Evolutionary conservation across 805 yeast species (phyloP), one percentile per base, ranked within the genome.

Genomic region (Hanseniaspora lindneri): DNA sequence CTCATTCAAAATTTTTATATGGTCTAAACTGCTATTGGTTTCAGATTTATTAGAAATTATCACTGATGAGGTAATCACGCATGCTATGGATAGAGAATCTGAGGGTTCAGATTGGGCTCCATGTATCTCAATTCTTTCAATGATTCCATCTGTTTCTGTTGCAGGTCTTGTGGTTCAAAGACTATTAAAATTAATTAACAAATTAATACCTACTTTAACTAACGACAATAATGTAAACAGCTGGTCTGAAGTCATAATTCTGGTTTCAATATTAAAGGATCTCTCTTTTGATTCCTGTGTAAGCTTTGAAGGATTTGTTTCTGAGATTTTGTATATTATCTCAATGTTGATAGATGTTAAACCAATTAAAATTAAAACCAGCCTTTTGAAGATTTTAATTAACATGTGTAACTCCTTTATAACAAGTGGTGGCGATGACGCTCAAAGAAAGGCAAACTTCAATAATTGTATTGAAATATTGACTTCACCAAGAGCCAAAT

Each of bases 21-120:
- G 95, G 94, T 72, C 76, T 32, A 70, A 73, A 44, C 57, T 86
- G 13, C 76, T 81, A 20, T 57, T 72, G 2, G 87, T 83, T 48
- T 78, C 78, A 39, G 67, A 76, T 33, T 62, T 85, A 11, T 72
- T 75, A 3, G 68, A 72, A 1, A 62, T 76, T 3, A 66, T 84
- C 21, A 71, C 85, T 10, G 87, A 83, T 53, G 95, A 84, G 56
- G 75, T 83, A 20, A 75, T 84, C 5, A 74, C 79, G 2, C 80
- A 79, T 53, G 80, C 87, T 1, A 72, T 83, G 54, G 92, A 83
- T 54, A 76, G 80, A 57, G 82, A 80, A 54, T 79, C 85, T n/a
- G 85, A 80, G 54, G 82, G 80, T 3, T 73, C 75, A 33, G 78
- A 73, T 41, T 83, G 85, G 85, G 70, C 72, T 17, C 74, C 72